Evolutionary conservation across 805 yeast genomes (phyloP).

Genomic region (Kluyveromyces wickerhamii): DNA sequence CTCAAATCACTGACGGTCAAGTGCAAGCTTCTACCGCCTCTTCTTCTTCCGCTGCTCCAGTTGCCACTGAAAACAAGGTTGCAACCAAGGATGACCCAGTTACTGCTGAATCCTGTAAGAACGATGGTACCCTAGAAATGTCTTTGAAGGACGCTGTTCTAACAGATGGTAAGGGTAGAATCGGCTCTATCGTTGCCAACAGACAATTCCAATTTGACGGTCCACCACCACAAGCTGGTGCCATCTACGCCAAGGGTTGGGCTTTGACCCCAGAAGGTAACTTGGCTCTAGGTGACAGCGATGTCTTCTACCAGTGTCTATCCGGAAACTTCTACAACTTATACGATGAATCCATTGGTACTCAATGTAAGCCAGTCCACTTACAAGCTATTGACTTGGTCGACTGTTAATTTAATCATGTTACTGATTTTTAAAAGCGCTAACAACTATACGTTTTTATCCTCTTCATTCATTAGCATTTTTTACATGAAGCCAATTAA

Average conservation of each 20-base stretch:
- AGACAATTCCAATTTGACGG: conserved; percentile 84
- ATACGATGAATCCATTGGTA: conserved; percentile 56
- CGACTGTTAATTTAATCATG: conserved; percentile 34
- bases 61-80: too few relatives aligned
- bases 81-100: conserved; percentile 23
- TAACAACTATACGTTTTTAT: conserved; percentile 6
- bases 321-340: conserved; percentile 75
- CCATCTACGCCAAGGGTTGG: conserved; percentile 67
- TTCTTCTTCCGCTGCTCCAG: conserved; percentile 12
- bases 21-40: conserved; percentile 17
- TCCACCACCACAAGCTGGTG: conserved; percentile 78
- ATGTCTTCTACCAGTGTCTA: conserved; percentile 63
- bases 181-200: conserved; percentile 75
- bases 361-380: conserved; percentile 56
- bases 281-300: conserved; percentile 56
- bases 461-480: conserved; percentile 4
- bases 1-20: conserved; percentile 14
- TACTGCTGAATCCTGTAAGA: conserved; percentile 36
- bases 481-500: too few relatives aligned
- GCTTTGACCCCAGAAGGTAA: conserved; percentile 43
- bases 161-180: conserved; percentile 54
- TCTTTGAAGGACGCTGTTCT: conserved; percentile 43
- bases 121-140: conserved; percentile 46
- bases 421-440: not conserved
- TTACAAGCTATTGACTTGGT: conserved; percentile 52